Percentiles rank a stretch among this genome's conserved stretches.
These are phyloP conservation scores for Tilletia horrida DNA, from an alignment of 1,284 basidiomycete genomes.

Conservation along the genomic window DNA sequence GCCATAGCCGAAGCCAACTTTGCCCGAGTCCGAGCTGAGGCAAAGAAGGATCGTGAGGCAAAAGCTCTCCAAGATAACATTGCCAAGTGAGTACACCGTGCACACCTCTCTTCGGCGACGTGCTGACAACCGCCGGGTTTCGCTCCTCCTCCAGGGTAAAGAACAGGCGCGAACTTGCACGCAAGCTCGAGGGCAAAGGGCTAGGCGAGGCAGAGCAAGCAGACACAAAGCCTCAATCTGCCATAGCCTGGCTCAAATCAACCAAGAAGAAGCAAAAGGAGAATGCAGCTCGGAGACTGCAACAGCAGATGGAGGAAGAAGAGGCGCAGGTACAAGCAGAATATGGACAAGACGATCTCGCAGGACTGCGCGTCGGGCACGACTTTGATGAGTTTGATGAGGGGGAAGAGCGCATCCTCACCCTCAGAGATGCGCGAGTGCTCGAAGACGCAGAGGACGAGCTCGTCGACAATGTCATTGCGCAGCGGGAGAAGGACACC, in stretches of 20 bases:
- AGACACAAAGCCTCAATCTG: constrained; percentile 54
- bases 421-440: constrained; percentile 88
- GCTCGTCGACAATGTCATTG: constrained; percentile 87
- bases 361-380: constrained; percentile 90
- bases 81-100: constrained; percentile 26
- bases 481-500: constrained; percentile 74
- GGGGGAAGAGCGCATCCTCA: constrained; percentile 90
- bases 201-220: constrained; percentile 74
- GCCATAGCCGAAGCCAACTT: constrained; percentile 48
- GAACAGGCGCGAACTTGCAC: constrained; percentile 83
- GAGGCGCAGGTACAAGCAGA: constrained; percentile 48
- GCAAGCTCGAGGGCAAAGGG: constrained; percentile 82
- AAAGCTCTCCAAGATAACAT: constrained; percentile 59
- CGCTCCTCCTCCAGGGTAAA: constrained; percentile 56
- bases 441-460: constrained; percentile 97
- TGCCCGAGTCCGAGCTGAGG: constrained; percentile 63
- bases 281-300: constrained; percentile 72
- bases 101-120: not conserved
- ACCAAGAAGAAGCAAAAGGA: constrained; percentile 81
- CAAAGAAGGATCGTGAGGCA: constrained; percentile 70
- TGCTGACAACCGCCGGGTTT: not conserved
- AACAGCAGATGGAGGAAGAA: constrained; percentile 72
- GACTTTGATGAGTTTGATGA: constrained; percentile 75
- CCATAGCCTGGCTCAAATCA: constrained; percentile 82
- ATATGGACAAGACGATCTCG: constrained; percentile 65